These are phyloP conservation scores for Curvularia hawaiiensis DNA, from an alignment of 2,329 filamentous ascomycete genomes.

Conservation along the genomic window DNA sequence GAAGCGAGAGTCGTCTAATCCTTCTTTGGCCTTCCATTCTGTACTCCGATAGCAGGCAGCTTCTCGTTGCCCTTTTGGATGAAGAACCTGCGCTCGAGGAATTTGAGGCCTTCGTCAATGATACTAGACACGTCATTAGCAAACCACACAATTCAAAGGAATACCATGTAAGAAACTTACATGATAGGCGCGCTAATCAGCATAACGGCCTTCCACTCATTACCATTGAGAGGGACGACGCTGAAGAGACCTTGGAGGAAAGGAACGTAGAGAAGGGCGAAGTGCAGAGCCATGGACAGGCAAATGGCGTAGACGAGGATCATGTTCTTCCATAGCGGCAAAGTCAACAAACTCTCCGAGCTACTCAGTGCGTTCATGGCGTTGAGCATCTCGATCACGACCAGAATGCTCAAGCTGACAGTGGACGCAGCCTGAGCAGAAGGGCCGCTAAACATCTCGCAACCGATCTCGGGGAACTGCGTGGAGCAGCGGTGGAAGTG, in stretches of 20 bases:
- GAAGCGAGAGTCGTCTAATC: constrained; percentile 23
- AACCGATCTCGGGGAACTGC: constrained; percentile 87
- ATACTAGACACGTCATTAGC: constrained; percentile 55
- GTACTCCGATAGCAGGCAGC: constrained; percentile 13
- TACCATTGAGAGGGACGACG: constrained; percentile 83
- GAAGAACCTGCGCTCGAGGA: constrained; percentile 62
- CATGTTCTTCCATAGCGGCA: constrained; percentile 98
- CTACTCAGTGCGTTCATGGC: constrained; percentile 97
- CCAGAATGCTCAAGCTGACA: constrained; percentile 85
- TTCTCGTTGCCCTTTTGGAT: constrained; percentile 32
- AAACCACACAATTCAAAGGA: neutral
- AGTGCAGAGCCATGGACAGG: constrained; percentile 93
- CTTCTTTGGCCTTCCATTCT: constrained; percentile 39
- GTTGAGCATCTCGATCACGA: constrained; percentile 99
- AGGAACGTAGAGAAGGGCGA: constrained; percentile 89
- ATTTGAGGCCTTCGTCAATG: constrained; percentile 85
- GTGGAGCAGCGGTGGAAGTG: constrained; percentile 93
- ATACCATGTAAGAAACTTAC: constrained; percentile 59
- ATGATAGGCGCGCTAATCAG: constrained; percentile 90
- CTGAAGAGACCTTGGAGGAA: constrained; percentile 88
- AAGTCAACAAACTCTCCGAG: constrained; percentile 88
- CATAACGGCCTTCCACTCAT: constrained; percentile 92
- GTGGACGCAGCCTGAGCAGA: constrained; percentile 91
- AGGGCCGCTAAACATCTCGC: constrained; percentile 86
- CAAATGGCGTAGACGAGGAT: constrained; percentile 95